phyloP scores from a whole-genome alignment of 495 filamentous ascomycete genomes.

The Corynascus novoguineensis region DNA sequence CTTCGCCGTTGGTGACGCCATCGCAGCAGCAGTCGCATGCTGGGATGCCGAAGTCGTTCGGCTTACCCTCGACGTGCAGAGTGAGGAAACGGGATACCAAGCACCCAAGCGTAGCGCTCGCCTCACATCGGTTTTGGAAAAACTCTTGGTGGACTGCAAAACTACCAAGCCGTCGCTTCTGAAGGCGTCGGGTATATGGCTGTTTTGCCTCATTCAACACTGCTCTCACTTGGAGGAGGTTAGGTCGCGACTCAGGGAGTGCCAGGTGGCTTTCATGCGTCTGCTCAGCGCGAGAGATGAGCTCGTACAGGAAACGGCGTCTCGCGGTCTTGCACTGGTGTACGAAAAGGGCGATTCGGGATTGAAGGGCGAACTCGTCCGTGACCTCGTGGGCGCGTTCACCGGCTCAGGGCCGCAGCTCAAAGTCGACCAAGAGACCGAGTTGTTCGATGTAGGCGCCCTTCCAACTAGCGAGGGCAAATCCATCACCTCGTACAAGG shows the following conservation, averaged over 20 bases:
- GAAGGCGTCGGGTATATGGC: conserved; percentile 88
- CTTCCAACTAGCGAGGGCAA: conserved; percentile 85
- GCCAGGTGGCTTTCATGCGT: conserved; percentile 79
- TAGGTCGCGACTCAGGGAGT: conserved; percentile 65
- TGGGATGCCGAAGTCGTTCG: conserved; percentile 62
- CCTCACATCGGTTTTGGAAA: conserved; percentile 55
- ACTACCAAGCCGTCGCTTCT: conserved; percentile 78
- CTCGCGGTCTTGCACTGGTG: conserved; percentile 79
- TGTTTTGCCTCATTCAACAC: conserved; percentile 86
- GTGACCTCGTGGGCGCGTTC: conserved; percentile 80
- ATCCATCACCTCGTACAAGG: conserved; percentile 87
- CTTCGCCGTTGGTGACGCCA: conserved; percentile 81
- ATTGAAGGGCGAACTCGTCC: conserved; percentile 75
- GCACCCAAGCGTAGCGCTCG: conserved; percentile 40
- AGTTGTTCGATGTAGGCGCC: conserved; percentile 90
- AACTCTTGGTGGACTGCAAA: conserved; percentile 65
- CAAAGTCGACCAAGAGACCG: conserved; percentile 79
- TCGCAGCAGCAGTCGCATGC: conserved; percentile 67
- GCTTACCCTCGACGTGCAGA: conserved; percentile 44
- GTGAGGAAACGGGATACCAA: conserved; percentile 26
- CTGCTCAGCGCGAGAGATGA: conserved; percentile 87
- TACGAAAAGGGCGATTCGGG: conserved; percentile 83
- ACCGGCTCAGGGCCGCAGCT: conserved; percentile 68
- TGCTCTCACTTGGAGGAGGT: conserved; percentile 71
- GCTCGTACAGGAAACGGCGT: conserved; percentile 90